phyloP scores from a whole-genome alignment of 495 filamentous ascomycete genomes.

The Tuber indicum region DNA sequence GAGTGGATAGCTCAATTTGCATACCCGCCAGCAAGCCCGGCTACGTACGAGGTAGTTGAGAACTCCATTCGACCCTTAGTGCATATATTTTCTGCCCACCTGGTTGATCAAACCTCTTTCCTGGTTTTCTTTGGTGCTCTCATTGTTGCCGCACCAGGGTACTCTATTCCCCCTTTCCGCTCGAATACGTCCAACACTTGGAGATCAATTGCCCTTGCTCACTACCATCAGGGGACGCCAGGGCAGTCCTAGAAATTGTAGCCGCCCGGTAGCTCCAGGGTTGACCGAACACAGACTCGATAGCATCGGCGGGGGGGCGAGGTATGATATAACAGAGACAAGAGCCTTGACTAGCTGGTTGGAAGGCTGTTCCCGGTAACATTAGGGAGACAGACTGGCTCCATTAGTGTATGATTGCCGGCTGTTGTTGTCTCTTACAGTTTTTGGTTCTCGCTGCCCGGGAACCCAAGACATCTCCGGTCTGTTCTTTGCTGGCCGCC shows the following conservation, averaged over 20 bases:
- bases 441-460: constrained; percentile 13
- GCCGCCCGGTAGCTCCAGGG: constrained; percentile 2
- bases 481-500: constrained; percentile 19
- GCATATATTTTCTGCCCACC: constrained; percentile 23
- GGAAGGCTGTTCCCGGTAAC: constrained; percentile 3
- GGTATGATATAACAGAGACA: constrained; percentile 9
- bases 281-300: neutral
- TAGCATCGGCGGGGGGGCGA: neutral
- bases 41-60: constrained; percentile 24
- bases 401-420: constrained; percentile 24
- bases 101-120: constrained; percentile 16
- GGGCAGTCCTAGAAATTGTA: neutral
- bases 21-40: constrained; percentile 28
- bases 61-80: constrained; percentile 28
- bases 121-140: neutral
- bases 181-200: neutral
- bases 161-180: neutral
- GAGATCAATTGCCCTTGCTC: neutral
- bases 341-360: constrained; percentile 11
- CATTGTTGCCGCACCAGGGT: neutral
- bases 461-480: constrained; percentile 23
- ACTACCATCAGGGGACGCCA: neutral
- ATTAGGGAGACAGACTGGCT: constrained; percentile 14
- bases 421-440: constrained; percentile 13
- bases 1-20: constrained; percentile 10